Evolutionary conservation across 1,139 yeast genomes (phyloP), one percentile per base, ranked within the genome.

Genomic region (Diutina mesorugosa): DNA sequence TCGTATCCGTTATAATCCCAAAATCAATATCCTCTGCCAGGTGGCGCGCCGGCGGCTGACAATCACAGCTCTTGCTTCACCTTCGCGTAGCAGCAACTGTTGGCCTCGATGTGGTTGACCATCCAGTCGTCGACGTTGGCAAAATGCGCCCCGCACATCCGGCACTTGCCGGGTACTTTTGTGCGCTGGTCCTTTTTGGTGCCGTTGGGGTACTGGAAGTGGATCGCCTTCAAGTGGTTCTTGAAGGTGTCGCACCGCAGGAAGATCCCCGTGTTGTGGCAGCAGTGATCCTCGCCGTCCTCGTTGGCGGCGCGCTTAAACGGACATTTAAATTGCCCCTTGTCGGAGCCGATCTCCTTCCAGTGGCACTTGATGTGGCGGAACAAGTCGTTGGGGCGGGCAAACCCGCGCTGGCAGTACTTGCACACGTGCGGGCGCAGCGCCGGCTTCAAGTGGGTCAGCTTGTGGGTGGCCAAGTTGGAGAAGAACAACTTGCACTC

Each of bases 191-290:
- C 84, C 70, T 90, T 90, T 65, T 84, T 83, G 7, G 96, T 90
- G 5, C 96, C 96, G 53, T 79, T 79, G 3, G 97, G 97, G 69
- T 90, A 90, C 64, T 83, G 87, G 68, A 90, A 90, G 68, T 90
- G 97, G 61, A 90, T 78, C 4, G 97, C 95, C 67, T 87, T 88
- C 60, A 90, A 74, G 69, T 90, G 97, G 69, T 90, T 90, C 66
- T 90, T 90, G 72, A 83, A 90, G 6, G 97, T 90, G 68, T 90
- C 97, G 67, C 96, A 87, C 55, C 97, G 78, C 21, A 90, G 82
- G 64, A 90, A 90, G 47, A 87, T 84, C 6, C 97, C 97, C 4
- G 89, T 83, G 59, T 81, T 80, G 67, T 90, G 97, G 66, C 96
- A 89, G 62, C 79, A 75, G 62, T 73, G 73, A 61, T 74, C 78